Conservation (phyloP, 208 protist genomes). For the Willaertia magna region DNA sequence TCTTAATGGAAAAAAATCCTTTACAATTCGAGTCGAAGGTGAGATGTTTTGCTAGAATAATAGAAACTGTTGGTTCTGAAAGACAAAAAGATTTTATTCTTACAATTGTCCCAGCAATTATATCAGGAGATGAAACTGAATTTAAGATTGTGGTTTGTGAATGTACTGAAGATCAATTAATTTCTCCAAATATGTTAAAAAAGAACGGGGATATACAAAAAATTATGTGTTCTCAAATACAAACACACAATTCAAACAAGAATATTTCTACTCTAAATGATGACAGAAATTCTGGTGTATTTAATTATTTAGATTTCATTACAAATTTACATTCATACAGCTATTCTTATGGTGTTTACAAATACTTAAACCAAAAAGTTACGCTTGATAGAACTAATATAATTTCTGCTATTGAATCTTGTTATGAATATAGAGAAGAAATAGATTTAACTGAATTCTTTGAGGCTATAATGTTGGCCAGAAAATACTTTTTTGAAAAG, state of each 20-base stretch:
- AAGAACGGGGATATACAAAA: background rate
- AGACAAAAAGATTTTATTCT: background rate
- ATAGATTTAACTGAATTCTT: constrained; percentile 3
- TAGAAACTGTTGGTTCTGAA: background rate
- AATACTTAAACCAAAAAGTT: background rate
- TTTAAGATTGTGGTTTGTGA: background rate
- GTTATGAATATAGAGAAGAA: background rate
- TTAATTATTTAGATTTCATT: background rate
- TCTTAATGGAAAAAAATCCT: background rate
- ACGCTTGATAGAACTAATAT: background rate
- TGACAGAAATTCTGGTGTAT: background rate
- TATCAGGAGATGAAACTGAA: background rate
- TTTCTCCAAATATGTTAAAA: background rate
- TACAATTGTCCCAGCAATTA: background rate
- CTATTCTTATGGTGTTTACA: constrained; percentile 2
- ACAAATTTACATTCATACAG: background rate
- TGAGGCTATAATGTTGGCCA: background rate
- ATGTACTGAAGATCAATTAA: background rate
- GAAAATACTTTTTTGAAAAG: background rate
- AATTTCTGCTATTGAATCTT: background rate
- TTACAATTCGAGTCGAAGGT: background rate
- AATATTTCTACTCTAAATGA: background rate
- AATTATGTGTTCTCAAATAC: background rate
- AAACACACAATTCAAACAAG: no score
- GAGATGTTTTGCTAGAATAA: background rate